Conservation (phyloP, 2,329 filamentous ascomycete genomes). For the Xylaria sp. region DNA sequence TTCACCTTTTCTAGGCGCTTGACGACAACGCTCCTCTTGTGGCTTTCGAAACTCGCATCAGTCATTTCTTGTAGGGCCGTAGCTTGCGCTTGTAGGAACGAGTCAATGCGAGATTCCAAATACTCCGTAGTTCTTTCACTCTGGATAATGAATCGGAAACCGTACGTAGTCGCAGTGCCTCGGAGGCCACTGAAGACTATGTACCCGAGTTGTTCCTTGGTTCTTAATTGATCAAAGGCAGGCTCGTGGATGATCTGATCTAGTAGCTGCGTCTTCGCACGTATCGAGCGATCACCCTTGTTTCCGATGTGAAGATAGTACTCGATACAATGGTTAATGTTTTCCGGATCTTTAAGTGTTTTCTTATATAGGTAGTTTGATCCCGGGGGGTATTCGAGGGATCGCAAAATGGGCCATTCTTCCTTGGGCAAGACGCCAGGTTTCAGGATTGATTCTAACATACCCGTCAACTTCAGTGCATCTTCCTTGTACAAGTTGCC, state of each 20-base stretch:
- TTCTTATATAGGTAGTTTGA: conserved; percentile 87
- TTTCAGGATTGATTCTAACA: conserved; percentile 82
- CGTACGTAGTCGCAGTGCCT: conserved; percentile 79
- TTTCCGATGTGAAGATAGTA: conserved; percentile 79
- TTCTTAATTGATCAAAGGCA: conserved; percentile 92
- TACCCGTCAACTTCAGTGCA: conserved; percentile 83
- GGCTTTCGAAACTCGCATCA: conserved; percentile 85
- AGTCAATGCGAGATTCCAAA: conserved; percentile 86
- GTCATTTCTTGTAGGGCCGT: conserved; percentile 78
- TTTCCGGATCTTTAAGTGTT: conserved; percentile 83
- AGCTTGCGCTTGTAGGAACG: conserved; percentile 78
- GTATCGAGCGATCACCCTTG: conserved; percentile 73
- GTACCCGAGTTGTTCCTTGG: conserved; percentile 97
- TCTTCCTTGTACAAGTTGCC: conserved; percentile 97
- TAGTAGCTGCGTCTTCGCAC: conserved; percentile 82
- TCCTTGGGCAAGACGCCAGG: conserved; percentile 77
- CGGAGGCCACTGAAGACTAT: conserved; percentile 88
- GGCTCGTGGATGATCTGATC: conserved; percentile 94
- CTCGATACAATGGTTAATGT: conserved; percentile 88
- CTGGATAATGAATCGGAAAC: conserved; percentile 91
- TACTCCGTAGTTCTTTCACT: conserved; percentile 88
- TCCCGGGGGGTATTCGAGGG: conserved; percentile 80
- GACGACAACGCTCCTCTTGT: conserved; percentile 89
- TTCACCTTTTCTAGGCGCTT: conserved; percentile 91
- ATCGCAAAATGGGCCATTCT: conserved; percentile 83